phyloP scores from a whole-genome alignment of 768 basidiomycete species.

The Botryobasidium botryosum region DNA sequence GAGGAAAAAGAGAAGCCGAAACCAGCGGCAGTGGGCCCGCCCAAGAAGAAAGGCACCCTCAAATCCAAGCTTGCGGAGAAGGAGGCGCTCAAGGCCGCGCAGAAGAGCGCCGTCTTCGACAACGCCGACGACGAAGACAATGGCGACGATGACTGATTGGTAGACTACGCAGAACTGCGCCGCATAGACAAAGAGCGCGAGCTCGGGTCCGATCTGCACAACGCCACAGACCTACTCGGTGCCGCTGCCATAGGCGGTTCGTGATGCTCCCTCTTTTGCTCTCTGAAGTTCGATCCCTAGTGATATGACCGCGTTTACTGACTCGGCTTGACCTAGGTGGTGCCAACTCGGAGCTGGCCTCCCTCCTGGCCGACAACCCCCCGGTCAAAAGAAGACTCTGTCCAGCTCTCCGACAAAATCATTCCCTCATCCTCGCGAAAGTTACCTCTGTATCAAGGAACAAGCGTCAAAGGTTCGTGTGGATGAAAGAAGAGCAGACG shows the following conservation, averaged over 20 bases:
- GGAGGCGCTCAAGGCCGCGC: constrained; percentile 53
- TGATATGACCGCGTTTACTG: too few species aligned
- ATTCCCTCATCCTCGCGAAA: constrained; percentile 60
- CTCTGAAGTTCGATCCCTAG: too few species aligned
- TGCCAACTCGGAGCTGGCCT: constrained; percentile 53
- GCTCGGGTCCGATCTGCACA: constrained; percentile 71
- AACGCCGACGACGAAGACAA: constrained; percentile 29
- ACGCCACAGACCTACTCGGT: constrained; percentile 70
- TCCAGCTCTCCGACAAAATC: constrained; percentile 52
- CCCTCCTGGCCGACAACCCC: constrained; percentile 63
- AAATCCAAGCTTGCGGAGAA: constrained; percentile 89
- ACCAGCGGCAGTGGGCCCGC: constrained; percentile 38
- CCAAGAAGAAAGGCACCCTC: constrained; percentile 83
- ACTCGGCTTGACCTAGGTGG: too few species aligned
- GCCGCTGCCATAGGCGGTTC: constrained; percentile 43
- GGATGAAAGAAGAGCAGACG: too few species aligned
- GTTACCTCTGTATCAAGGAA: too few species aligned
- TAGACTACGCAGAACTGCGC: constrained; percentile 67
- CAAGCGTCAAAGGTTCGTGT: too few species aligned
- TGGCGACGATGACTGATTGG: constrained; percentile 43
- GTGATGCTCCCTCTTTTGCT: constrained; percentile 12
- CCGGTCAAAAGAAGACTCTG: constrained; percentile 79
- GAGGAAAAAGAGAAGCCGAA: constrained; percentile 45
- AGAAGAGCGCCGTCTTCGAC: constrained; percentile 26
- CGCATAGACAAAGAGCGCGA: constrained; percentile 64